Percentiles rank a stretch among this genome's conserved stretches.
Conservation (phyloP, 371 early-diverging fungal species). For the Mortierella sp. region DNA sequence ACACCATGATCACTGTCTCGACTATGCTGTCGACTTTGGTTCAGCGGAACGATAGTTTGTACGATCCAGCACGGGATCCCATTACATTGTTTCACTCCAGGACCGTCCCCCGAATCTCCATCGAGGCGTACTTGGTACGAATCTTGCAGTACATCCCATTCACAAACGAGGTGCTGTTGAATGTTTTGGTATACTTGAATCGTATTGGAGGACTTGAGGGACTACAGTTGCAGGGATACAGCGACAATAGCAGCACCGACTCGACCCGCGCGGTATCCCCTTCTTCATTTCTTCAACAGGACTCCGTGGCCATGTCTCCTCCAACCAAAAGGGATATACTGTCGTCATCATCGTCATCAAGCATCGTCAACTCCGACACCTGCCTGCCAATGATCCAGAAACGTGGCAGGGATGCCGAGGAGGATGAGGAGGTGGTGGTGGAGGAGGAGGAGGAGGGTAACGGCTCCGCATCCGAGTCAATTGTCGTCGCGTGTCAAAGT, state of each 20-base stretch:
- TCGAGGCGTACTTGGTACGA: conserved; percentile 72
- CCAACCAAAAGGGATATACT: background rate
- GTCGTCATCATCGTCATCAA: conserved; percentile 15
- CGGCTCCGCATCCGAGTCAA: no score
- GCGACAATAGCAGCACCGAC: conserved; percentile 8
- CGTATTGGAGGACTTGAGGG: conserved; percentile 68
- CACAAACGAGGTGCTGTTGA: conserved; percentile 80
- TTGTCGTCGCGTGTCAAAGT: no score
- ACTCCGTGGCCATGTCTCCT: background rate
- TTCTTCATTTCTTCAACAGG: no score
- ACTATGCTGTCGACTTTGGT: conserved; percentile 60
- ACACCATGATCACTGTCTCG: conserved; percentile 60
- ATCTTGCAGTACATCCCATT: conserved; percentile 83
- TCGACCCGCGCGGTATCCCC: no score
- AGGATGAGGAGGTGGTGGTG: no score
- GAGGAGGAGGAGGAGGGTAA: no score
- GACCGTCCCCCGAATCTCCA: conserved; percentile 77
- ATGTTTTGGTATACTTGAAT: conserved; percentile 88
- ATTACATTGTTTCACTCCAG: conserved; percentile 87
- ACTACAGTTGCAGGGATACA: conserved; percentile 32
- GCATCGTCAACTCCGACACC: conserved; percentile 20
- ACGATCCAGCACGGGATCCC: conserved; percentile 55
- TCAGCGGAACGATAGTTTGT: conserved; percentile 70
- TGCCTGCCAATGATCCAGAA: conserved; percentile 34
- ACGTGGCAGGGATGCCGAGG: conserved; percentile 21